A percentile compares a stretch with the other conserved stretches of the same genome.
phyloP scores from a whole-genome alignment of 202 grass and related monocot genomes.

The Panicum virgatum region DNA sequence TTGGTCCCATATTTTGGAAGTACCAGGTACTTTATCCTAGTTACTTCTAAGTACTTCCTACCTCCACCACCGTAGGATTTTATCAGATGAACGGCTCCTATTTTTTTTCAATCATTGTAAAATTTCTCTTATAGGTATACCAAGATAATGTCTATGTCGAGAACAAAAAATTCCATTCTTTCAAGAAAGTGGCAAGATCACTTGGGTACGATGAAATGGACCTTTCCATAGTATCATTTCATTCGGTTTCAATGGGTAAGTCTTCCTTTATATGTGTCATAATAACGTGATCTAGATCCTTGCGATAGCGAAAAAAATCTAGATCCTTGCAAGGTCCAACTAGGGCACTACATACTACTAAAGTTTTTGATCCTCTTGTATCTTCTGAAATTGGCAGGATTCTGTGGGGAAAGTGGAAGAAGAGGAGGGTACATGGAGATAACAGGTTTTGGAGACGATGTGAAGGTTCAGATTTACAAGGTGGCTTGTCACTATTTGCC shows the following conservation, averaged over 20 bases:
- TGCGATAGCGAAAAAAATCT: too few relatives aligned
- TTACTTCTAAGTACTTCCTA: too few relatives aligned
- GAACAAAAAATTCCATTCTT: conserved; percentile 63
- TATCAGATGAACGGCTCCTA: too few relatives aligned
- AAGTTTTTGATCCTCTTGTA: neutral
- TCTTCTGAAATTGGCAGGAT: conserved; percentile 45
- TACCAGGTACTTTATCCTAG: too few relatives aligned
- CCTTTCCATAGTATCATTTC: conserved; percentile 57
- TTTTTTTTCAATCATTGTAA: too few relatives aligned
- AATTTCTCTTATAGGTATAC: conserved; percentile 73
- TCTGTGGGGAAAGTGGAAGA: conserved; percentile 78
- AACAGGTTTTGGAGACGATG: conserved; percentile 57
- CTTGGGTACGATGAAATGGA: conserved; percentile 51
- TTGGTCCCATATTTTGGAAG: too few relatives aligned
- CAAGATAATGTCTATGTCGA: conserved; percentile 76
- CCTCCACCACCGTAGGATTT: too few relatives aligned
- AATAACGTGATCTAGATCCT: neutral
- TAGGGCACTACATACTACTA: neutral
- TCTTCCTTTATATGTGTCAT: neutral
- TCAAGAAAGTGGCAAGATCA: conserved; percentile 73
- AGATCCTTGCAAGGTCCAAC: neutral
- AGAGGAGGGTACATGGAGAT: conserved; percentile 89
- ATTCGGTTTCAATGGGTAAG: conserved; percentile 71
- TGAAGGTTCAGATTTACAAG: conserved; percentile 67
- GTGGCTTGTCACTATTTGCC: conserved; percentile 75